phyloP scores from a whole-genome alignment of 164 flowering plant species.

The Piper longum region DNA sequence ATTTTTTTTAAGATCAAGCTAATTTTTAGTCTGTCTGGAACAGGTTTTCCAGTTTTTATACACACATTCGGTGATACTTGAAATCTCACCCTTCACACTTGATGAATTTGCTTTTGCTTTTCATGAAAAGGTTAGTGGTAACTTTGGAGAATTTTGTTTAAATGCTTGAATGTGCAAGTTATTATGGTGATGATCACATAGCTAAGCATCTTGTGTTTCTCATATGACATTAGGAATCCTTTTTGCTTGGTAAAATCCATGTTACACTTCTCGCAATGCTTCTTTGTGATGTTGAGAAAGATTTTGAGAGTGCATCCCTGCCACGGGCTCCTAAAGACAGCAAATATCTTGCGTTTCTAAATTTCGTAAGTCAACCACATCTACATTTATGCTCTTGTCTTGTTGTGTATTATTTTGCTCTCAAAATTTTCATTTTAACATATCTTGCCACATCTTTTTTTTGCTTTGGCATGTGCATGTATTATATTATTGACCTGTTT shows the following conservation, averaged over 20 bases:
- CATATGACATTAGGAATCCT: slow-evolving; percentile 43
- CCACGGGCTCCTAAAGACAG: slow-evolving; percentile 40
- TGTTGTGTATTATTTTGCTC: not conserved
- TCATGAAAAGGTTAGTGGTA: slow-evolving; percentile 57
- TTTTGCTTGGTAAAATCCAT: slow-evolving; percentile 76
- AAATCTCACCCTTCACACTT: slow-evolving; percentile 54
- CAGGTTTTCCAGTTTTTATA: slow-evolving; percentile 81
- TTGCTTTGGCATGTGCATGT: not conserved
- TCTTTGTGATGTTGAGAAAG: slow-evolving; percentile 46
- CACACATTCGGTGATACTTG: slow-evolving; percentile 39
- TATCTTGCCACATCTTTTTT: not conserved
- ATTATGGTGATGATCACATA: not conserved
- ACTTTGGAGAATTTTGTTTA: not conserved
- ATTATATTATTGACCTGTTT: not conserved
- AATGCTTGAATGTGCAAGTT: not conserved
- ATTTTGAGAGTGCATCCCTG: slow-evolving; percentile 32
- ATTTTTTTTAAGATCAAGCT: too few relatives aligned
- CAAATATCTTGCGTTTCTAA: slow-evolving; percentile 64
- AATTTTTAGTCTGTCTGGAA: not conserved
- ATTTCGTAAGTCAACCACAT: slow-evolving; percentile 38
- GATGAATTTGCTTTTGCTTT: slow-evolving; percentile 92
- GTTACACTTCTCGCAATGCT: slow-evolving; percentile 61
- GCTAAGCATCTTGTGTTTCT: slow-evolving; percentile 2
- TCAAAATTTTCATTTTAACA: too few relatives aligned
- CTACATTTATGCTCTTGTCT: too few relatives aligned